Percentiles rank a stretch among this genome's conserved stretches.
Conservation (phyloP, 2,329 filamentous ascomycete species). For the Ascochyta fabae region DNA sequence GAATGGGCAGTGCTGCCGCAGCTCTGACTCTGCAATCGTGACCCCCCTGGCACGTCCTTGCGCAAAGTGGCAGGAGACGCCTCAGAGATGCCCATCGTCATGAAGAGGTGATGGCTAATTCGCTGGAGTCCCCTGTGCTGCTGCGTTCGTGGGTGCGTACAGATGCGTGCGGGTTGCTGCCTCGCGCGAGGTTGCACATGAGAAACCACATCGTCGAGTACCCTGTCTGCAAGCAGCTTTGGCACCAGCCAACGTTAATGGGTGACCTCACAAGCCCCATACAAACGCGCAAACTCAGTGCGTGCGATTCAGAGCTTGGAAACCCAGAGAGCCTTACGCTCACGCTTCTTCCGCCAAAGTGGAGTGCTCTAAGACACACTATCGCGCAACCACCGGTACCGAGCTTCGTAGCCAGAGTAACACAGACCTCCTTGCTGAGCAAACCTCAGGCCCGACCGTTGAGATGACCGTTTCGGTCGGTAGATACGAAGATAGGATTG, state of each 20-base stretch:
- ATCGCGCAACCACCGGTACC: slow-evolving; percentile 40
- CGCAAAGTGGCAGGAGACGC: slow-evolving; percentile 15
- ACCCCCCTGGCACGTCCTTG: slow-evolving; percentile 14
- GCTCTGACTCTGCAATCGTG: slow-evolving; percentile 19
- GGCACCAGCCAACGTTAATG: background rate
- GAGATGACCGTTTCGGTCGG: slow-evolving; percentile 25
- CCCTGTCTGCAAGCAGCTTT: slow-evolving; percentile 21
- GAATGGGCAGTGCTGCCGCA: slow-evolving; percentile 37
- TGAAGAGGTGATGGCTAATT: slow-evolving; percentile 4
- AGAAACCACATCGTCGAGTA: slow-evolving; percentile 8
- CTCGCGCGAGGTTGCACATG: slow-evolving; percentile 6
- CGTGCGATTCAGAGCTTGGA: slow-evolving; percentile 11
- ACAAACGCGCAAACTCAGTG: slow-evolving; percentile 16
- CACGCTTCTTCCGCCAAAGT: slow-evolving; percentile 33
- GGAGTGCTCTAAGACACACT: slow-evolving; percentile 33
- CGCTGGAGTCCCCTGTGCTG: slow-evolving; percentile 4
- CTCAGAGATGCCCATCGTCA: slow-evolving; percentile 8
- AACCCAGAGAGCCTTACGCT: slow-evolving; percentile 21
- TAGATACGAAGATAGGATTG: background rate
- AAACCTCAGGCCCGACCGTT: slow-evolving; percentile 23
- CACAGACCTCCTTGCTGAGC: slow-evolving; percentile 35
- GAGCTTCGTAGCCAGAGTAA: slow-evolving; percentile 32
- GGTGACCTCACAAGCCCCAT: slow-evolving; percentile 7
- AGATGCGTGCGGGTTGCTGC: slow-evolving; percentile 14
- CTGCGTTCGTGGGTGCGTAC: background rate